Conservation (phyloP, 192 early-diverging fungal species). For the Linderina pennispora region DNA sequence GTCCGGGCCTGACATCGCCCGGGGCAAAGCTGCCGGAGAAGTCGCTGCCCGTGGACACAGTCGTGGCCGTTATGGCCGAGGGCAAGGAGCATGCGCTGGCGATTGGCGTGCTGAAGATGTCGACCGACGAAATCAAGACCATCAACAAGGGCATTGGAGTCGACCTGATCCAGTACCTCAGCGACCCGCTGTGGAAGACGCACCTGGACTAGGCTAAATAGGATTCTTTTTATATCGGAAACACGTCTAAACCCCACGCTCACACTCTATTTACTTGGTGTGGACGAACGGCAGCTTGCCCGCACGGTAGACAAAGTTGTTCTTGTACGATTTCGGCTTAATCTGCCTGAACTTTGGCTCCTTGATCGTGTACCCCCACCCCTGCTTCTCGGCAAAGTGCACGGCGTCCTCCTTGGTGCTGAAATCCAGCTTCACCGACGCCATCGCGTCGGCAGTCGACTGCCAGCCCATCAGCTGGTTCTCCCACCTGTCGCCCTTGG, state of each 20-base stretch:
- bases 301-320: slow-evolving; percentile 86
- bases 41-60: slow-evolving; percentile 58
- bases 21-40: slow-evolving; percentile 76
- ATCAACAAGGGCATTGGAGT: slow-evolving; percentile 92
- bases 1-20: slow-evolving; percentile 92
- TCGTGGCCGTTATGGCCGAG: slow-evolving; percentile 90
- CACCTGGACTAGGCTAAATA: slow-evolving; percentile 15
- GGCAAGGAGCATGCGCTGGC: slow-evolving; percentile 95
- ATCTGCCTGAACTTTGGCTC: slow-evolving; percentile 79
- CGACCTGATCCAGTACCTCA: slow-evolving; percentile 82
- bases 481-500: slow-evolving; percentile 77
- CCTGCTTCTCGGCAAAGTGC: slow-evolving; percentile 93
- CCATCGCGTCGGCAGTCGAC: slow-evolving; percentile 71
- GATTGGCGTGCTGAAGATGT: slow-evolving; percentile 83
- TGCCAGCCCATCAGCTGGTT: slow-evolving; percentile 94
- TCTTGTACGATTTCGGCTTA: slow-evolving; percentile 79
- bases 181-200: slow-evolving; percentile 76
- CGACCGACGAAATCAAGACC: slow-evolving; percentile 79
- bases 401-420: slow-evolving; percentile 80
- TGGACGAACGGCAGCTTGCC: slow-evolving; percentile 74
- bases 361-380: slow-evolving; percentile 88
- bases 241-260: too few species aligned
- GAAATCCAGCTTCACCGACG: slow-evolving; percentile 82
- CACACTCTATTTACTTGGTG: slow-evolving; percentile 70
- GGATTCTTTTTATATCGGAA: background rate